phyloP scores from a whole-genome alignment of 139 green algal species.

The Ettlia oleoabundans region DNA sequence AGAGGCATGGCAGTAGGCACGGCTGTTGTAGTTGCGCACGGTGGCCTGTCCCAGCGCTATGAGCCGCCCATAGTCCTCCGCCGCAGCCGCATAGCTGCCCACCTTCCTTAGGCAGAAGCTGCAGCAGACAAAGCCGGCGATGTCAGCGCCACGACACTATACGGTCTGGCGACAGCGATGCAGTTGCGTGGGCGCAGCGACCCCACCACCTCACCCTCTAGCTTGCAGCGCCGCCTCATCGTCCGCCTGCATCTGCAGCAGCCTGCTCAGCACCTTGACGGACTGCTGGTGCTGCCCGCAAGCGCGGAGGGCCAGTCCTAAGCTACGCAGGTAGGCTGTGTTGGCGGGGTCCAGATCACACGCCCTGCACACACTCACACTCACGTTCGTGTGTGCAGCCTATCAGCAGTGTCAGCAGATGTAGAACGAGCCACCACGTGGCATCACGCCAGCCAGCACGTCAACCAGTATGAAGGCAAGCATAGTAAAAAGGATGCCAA shows the following conservation, averaged over 20 bases:
- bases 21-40: constrained; percentile 54
- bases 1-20: constrained; percentile 84
- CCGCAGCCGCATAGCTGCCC: constrained; percentile 65
- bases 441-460: no score
- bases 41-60: constrained; percentile 45
- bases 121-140: no score
- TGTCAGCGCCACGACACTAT: no score
- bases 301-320: constrained; percentile 52
- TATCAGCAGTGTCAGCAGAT: no score
- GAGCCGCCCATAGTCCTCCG: constrained; percentile 70
- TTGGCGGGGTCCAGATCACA: constrained; percentile 52
- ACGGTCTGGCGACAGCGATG: no score
- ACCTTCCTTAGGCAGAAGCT: constrained; percentile 65
- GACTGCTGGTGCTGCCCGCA: constrained; percentile 52
- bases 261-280: constrained; percentile 50
- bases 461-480: no score
- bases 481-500: no score
- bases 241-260: constrained; percentile 45
- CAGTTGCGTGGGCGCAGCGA: no score
- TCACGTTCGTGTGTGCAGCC: no score
- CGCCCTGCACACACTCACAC: constrained; percentile 17
- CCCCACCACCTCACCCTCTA: no score
- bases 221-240: constrained; percentile 61
- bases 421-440: no score
- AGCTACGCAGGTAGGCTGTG: constrained; percentile 51